Percentiles rank a stretch among this genome's conserved stretches.
These are phyloP conservation scores for Venturia oleaginea DNA, from an alignment of 2,329 filamentous ascomycete genomes.

Conservation along the genomic window DNA sequence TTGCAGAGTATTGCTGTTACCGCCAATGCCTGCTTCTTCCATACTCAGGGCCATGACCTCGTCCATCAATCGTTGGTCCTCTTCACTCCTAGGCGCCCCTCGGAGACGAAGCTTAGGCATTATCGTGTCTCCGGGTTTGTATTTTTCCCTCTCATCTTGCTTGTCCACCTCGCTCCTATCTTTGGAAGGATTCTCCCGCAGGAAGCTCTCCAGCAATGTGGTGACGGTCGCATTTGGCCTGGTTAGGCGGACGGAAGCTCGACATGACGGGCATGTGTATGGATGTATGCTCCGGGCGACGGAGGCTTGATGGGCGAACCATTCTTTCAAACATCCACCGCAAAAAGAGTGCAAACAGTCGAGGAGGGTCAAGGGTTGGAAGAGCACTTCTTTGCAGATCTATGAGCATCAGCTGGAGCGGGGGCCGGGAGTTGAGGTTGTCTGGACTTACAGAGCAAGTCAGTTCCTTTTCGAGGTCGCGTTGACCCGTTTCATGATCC, in stretches of 20 bases:
- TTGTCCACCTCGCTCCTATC: constrained; percentile 63
- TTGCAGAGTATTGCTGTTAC: background rate
- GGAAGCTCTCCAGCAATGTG: constrained; percentile 80
- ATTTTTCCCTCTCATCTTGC: constrained; percentile 63
- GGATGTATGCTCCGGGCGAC: constrained; percentile 45
- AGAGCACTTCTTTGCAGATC: constrained; percentile 96
- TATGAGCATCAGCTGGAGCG: constrained; percentile 29
- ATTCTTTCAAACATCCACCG: constrained; percentile 89
- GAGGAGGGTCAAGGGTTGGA: constrained; percentile 81
- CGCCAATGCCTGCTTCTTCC: constrained; percentile 50
- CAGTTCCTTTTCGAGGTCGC: constrained; percentile 85
- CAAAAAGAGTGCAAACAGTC: constrained; percentile 96
- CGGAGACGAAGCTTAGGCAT: constrained; percentile 50
- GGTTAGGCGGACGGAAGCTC: constrained; percentile 75
- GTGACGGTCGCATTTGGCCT: constrained; percentile 85
- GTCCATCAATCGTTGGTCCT: constrained; percentile 61
- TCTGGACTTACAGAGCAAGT: constrained; percentile 72
- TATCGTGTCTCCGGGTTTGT: constrained; percentile 73
- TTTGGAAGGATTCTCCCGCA: constrained; percentile 69
- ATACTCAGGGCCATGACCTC: constrained; percentile 67
- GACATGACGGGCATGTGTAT: constrained; percentile 90
- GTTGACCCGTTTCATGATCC: constrained; percentile 28
- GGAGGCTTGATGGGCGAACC: constrained; percentile 75
- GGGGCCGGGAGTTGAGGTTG: constrained; percentile 14
- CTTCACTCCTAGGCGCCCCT: constrained; percentile 45